Evolutionary conservation across 2,329 filamentous ascomycete genomes (phyloP).

Genomic region (Botrytis porri): DNA sequence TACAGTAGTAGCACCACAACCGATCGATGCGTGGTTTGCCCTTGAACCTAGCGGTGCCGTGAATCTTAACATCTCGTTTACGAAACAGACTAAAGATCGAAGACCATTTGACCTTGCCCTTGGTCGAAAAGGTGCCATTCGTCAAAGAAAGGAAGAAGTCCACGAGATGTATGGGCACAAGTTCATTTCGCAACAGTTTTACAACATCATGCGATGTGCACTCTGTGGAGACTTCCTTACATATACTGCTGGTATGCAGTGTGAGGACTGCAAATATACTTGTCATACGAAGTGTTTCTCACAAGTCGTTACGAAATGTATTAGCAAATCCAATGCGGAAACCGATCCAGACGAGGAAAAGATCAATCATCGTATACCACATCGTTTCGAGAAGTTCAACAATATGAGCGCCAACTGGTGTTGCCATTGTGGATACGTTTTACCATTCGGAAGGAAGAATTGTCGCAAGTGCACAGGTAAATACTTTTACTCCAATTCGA

Average conservation of each 20-base stretch:
- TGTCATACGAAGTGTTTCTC: conserved; percentile 97
- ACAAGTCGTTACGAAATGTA: conserved; percentile 98
- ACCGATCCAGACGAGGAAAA: conserved; percentile 98
- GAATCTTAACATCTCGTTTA: conserved; percentile 85
- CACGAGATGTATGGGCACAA: conserved; percentile 99
- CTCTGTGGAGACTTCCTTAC: conserved; percentile 98
- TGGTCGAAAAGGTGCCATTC: conserved; percentile 90
- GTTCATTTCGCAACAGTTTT: conserved; percentile 97
- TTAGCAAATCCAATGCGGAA: conserved; percentile 98
- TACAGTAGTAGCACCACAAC: conserved; percentile 44
- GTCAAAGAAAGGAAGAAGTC: conserved; percentile 96
- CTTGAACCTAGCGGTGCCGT: conserved; percentile 92
- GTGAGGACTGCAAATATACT: conserved; percentile 98
- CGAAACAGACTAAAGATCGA: conserved; percentile 83
- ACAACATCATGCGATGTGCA: conserved; percentile 99
- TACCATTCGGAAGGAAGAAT: conserved; percentile 93
- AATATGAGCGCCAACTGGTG: conserved; percentile 99
- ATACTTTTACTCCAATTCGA: conserved; percentile 27
- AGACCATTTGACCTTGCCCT: conserved; percentile 84
- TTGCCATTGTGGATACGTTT: conserved; percentile 94
- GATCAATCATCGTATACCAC: conserved; percentile 98
- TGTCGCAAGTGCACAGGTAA: conserved; percentile 85
- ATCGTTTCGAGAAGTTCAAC: conserved; percentile 93
- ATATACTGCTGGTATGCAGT: conserved; percentile 98
- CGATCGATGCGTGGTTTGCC: conserved; percentile 95